Conservation (phyloP, 1,284 basidiomycete species). For the Pholiota adiposa region DNA sequence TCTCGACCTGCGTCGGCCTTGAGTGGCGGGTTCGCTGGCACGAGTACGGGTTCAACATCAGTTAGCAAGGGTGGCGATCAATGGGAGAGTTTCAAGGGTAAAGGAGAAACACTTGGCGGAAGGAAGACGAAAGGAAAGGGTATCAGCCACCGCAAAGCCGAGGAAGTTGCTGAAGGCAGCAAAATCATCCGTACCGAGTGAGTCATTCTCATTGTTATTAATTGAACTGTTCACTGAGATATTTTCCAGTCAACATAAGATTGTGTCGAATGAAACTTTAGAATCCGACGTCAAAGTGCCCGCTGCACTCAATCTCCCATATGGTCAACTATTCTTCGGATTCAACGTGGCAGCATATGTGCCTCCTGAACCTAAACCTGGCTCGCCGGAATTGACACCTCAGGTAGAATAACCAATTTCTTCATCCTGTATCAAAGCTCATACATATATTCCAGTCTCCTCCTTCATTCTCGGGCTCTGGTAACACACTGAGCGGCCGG, state of each 20-base stretch:
- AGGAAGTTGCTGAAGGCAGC: conserved; percentile 80
- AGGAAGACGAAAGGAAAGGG: conserved; percentile 94
- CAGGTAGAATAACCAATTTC: conserved; percentile 26
- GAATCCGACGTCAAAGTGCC: conserved; percentile 84
- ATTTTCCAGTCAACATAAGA: conserved; percentile 70
- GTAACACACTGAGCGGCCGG: conserved; percentile 58
- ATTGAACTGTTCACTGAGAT: conserved; percentile 20
- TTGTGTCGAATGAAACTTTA: conserved; percentile 85
- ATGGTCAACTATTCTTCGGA: conserved; percentile 94
- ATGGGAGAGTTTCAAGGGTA: conserved; percentile 94
- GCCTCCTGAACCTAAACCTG: conserved; percentile 41
- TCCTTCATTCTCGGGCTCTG: conserved; percentile 52
- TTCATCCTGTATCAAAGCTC: neutral
- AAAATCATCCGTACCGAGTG: conserved; percentile 91
- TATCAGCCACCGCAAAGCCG: conserved; percentile 79
- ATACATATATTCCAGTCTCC: conserved; percentile 34
- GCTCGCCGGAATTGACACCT: conserved; percentile 27
- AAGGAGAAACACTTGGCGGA: conserved; percentile 87
- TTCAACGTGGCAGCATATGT: conserved; percentile 79
- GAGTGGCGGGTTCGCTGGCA: conserved; percentile 65
- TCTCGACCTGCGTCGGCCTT: conserved; percentile 80
- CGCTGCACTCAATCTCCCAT: conserved; percentile 88
- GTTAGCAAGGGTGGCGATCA: conserved; percentile 78
- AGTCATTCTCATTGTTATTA: conserved; percentile 35
- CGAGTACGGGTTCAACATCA: conserved; percentile 46